Evolutionary conservation across 2,329 filamentous ascomycete genomes (phyloP), one percentile per base, ranked within the genome.

Genomic region (Colletotrichum zoysiae): DNA sequence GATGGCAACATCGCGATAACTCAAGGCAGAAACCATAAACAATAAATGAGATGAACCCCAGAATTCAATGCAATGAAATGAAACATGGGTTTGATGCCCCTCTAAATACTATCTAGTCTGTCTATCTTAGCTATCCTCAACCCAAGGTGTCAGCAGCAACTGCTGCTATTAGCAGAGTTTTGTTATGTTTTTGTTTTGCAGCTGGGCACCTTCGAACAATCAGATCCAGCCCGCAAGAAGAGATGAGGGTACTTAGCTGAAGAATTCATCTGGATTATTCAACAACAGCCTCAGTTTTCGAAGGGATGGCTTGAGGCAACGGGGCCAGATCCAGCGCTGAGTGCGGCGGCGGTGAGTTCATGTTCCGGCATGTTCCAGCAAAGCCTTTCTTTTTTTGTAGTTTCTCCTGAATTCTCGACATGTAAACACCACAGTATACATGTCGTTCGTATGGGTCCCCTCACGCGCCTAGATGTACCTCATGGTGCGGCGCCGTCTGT

Each of bases 261-360:
- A 30, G 30, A 59, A 30, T 1, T 3, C 2, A 7, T 30, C n/a
- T 3, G 20, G 8, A 16, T 18, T 35, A 1, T 40, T 42, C 57
- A 59, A 44, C 57, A 59, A 48, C 16, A 2, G 42, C 58, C 42
- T 46, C 58, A 48, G 58, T 64, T 55, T 64, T 64, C 48, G 61
- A 55, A 33, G 61, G 61, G 61, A 64, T 64, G 61, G 46, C 38
- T 38, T 64, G 61, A 64, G 61, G 61, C 61, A 64, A 64, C 61
- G 48, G 61, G 61, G 50, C 48, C 61, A 64, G 61, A 64, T 64
- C 61, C 61, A 64, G 61, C 61, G 48, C 61, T 38, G 48, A 51
- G 35, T 38, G 33, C 48, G 61, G 61, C 23, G 6, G 46, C 26
- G 50, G 35, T 56, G 61, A 64, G 61, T 64, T 55, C 35, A 23